These are phyloP conservation scores for Phyllosticta ampelicida DNA, from an alignment of 2,329 filamentous ascomycete species.

Conservation along the genomic window DNA sequence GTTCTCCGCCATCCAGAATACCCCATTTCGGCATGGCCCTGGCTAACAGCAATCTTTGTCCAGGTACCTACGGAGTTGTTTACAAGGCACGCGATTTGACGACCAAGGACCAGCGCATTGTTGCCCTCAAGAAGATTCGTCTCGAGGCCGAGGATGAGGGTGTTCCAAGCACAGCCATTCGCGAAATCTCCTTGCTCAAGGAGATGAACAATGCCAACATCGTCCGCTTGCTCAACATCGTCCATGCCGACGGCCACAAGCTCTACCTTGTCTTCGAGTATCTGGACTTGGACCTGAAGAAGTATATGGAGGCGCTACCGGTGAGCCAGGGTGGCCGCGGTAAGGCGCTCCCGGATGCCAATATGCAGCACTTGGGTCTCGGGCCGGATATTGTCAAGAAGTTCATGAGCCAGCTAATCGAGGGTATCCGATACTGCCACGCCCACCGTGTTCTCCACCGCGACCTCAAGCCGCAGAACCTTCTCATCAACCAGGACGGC, in stretches of 20 bases:
- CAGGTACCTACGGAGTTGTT: constrained; percentile 88
- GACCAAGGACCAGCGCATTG: constrained; percentile 66
- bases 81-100: constrained; percentile 86
- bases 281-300: constrained; percentile 84
- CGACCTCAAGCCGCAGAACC: constrained; percentile 82
- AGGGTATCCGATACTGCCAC: constrained; percentile 81
- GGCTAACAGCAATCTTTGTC: constrained; percentile 10
- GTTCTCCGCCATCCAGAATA: background rate
- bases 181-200: constrained; percentile 87
- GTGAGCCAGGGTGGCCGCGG: constrained; percentile 75
- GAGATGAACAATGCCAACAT: constrained; percentile 92
- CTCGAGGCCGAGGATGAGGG: constrained; percentile 93
- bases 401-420: constrained; percentile 81
- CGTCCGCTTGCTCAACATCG: constrained; percentile 78
- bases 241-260: constrained; percentile 90
- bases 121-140: constrained; percentile 90
- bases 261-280: constrained; percentile 90
- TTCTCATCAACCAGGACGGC: constrained; percentile 75
- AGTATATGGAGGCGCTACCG: constrained; percentile 88
- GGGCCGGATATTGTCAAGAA: constrained; percentile 77
- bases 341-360: constrained; percentile 71
- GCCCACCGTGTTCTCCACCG: constrained; percentile 78
- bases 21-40: background rate
- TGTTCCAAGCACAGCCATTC: constrained; percentile 84
- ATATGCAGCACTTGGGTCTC: constrained; percentile 57